Percentiles rank a stretch among this genome's conserved stretches.
Conservation (phyloP, 306 rosid species). For the Trifolium fragiferum region DNA sequence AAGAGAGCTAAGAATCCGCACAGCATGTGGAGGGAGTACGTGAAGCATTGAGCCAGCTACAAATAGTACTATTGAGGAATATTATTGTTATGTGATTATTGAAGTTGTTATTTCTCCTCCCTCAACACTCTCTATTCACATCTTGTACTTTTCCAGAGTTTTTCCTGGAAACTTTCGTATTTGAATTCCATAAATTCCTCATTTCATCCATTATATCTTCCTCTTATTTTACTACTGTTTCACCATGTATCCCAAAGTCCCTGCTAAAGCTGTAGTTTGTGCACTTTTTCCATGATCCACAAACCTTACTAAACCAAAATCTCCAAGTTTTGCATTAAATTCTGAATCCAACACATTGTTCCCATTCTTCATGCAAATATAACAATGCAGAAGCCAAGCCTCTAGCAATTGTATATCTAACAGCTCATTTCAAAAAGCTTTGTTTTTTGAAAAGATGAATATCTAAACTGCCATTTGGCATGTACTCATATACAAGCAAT, state of each 20-base stretch:
- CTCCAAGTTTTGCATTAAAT: slow-evolving; percentile 53
- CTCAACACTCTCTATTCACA: no score
- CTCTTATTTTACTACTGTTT: no score
- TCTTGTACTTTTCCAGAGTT: no score
- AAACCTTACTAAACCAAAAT: slow-evolving; percentile 54
- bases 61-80: no score
- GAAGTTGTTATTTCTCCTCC: no score
- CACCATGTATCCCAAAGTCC: slow-evolving; percentile 56
- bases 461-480: slow-evolving; percentile 57
- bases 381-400: slow-evolving; percentile 49
- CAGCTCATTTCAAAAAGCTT: slow-evolving; percentile 36
- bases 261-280: slow-evolving; percentile 50
- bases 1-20: no score
- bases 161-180: no score
- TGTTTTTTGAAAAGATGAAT: slow-evolving; percentile 43
- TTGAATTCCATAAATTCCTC: no score
- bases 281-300: slow-evolving; percentile 44
- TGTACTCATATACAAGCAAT: slow-evolving; percentile 47
- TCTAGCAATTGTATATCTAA: slow-evolving; percentile 42
- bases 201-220: no score
- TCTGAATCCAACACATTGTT: slow-evolving; percentile 53
- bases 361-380: slow-evolving; percentile 54
- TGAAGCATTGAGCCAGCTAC: no score
- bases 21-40: no score
- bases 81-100: no score